phyloP scores from a whole-genome alignment of 2,329 filamentous ascomycete genomes.

The Lojkania enalia region DNA sequence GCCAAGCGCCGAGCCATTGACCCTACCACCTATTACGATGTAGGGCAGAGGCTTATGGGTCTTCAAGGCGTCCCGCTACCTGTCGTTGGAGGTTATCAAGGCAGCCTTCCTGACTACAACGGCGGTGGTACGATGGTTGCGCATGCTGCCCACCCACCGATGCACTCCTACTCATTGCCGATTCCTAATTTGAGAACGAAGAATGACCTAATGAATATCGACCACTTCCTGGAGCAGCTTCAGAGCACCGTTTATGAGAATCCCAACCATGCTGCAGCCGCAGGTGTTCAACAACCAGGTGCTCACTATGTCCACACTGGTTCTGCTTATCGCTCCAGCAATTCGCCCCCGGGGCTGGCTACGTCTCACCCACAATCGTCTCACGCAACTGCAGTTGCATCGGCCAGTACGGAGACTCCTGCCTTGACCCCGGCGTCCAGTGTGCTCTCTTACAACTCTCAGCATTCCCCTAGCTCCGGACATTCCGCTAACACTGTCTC shows the following conservation, averaged over 20 bases:
- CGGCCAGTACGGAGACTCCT: conserved; percentile 63
- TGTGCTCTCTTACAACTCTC: conserved; percentile 74
- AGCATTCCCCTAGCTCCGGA: conserved; percentile 75
- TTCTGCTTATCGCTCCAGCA: conserved; percentile 58
- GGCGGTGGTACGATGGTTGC: conserved; percentile 56
- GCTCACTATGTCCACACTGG: conserved; percentile 64
- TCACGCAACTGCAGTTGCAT: conserved; percentile 51
- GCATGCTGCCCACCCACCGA: conserved; percentile 62
- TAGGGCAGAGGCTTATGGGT: conserved; percentile 84
- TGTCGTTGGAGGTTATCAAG: conserved; percentile 34
- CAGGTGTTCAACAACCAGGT: conserved; percentile 75
- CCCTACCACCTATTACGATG: conserved; percentile 84
- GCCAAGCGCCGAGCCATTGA: conserved; percentile 91
- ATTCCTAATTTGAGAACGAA: conserved; percentile 91
- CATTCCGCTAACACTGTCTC: conserved; percentile 65
- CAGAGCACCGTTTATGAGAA: conserved; percentile 96
- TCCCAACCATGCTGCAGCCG: conserved; percentile 76
- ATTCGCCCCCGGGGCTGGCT: conserved; percentile 56
- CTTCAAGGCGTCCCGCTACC: conserved; percentile 69
- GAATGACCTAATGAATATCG: conserved; percentile 89
- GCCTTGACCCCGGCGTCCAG: conserved; percentile 77
- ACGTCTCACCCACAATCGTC: conserved; percentile 53
- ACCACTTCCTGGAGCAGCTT: conserved; percentile 93
- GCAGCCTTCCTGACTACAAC: conserved; percentile 57
- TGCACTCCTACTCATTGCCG: conserved; percentile 82